These are phyloP conservation scores for Filosporella fistucella DNA, from an alignment of 495 filamentous ascomycete genomes.

Conservation along the genomic window DNA sequence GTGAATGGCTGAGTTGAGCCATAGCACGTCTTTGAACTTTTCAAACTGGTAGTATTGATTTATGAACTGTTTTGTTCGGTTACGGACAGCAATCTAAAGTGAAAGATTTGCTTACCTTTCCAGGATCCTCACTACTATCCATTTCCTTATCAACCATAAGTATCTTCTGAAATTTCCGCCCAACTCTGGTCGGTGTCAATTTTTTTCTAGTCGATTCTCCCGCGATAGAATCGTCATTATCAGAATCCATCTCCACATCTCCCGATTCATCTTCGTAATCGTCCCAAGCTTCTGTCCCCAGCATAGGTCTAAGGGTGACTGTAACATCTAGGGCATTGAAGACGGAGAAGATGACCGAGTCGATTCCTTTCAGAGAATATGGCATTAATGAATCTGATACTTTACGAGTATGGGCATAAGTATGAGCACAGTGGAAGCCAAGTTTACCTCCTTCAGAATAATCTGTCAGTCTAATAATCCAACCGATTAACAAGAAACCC, in stretches of 20 bases:
- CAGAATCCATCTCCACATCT: neutral
- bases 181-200: neutral
- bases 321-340: neutral
- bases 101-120: neutral
- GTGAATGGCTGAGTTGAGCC: neutral
- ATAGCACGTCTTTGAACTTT: neutral
- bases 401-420: conserved; percentile 29
- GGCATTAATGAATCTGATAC: too few species aligned
- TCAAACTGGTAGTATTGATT: neutral
- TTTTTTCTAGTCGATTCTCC: neutral
- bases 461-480: too few species aligned
- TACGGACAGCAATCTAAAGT: neutral
- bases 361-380: conserved; percentile 24
- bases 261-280: neutral
- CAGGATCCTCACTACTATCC: neutral
- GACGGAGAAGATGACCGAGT: conserved; percentile 18
- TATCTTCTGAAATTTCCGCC: too few species aligned
- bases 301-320: conserved; percentile 1
- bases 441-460: too few species aligned
- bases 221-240: neutral
- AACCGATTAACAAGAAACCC: too few species aligned
- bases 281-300: too few species aligned
- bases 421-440: conserved; percentile 32
- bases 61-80: neutral
- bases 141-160: neutral